Evolutionary conservation across 176 grass and related monocot species (phyloP).

Genomic region (Pontederia paniculata): DNA sequence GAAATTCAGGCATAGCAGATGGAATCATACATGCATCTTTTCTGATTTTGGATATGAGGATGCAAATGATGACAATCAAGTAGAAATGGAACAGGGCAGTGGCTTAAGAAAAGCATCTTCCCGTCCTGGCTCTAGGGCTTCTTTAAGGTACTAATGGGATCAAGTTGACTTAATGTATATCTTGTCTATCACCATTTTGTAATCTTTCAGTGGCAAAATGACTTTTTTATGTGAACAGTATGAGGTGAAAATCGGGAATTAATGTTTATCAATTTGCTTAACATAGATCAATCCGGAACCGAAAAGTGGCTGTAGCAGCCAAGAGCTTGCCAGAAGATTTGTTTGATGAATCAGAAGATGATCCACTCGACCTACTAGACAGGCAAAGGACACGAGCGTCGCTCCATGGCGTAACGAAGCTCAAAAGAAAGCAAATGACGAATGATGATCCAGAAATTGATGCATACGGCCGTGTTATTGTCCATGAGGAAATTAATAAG

Average conservation of each 20-base stretch:
- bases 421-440: conserved; percentile 35
- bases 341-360: conserved; percentile 42
- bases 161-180: too few relatives aligned
- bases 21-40: conserved; percentile 84
- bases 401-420: conserved; percentile 35
- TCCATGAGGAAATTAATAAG: conserved; percentile 41
- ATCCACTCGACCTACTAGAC: conserved; percentile 80
- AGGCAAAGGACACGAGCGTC: conserved; percentile 51
- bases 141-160: too few relatives aligned
- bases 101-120: conserved; percentile 26
- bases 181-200: not conserved
- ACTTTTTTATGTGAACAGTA: not conserved
- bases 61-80: conserved; percentile 26
- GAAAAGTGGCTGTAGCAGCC: conserved; percentile 26
- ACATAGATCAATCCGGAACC: conserved; percentile 39
- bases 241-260: conserved; percentile 26
- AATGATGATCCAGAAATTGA: conserved; percentile 64
- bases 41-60: conserved; percentile 86
- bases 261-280: conserved; percentile 24
- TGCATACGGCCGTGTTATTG: conserved; percentile 64
- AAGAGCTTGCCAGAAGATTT: conserved; percentile 62
- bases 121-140: conserved; percentile 31
- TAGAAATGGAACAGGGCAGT: not conserved
- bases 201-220: not conserved
- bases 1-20: conserved; percentile 66